Evolutionary conservation across 345 rosid species (phyloP).

Genomic region (Angophora floribunda): DNA sequence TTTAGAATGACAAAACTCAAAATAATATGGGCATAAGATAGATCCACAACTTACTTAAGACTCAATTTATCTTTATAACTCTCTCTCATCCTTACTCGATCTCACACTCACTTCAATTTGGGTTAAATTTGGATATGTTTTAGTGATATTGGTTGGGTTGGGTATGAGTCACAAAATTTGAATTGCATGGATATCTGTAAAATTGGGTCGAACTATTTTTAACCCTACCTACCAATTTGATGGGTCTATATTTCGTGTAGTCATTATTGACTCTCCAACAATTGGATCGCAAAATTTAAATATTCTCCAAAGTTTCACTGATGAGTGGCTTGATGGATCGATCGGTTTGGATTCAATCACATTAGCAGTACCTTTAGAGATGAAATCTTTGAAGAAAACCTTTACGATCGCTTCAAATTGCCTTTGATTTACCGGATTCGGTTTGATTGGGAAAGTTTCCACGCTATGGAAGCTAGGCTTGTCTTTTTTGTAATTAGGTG

Average conservation of each 20-base stretch:
- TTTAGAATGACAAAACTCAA: too few relatives aligned
- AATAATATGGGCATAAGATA: too few relatives aligned
- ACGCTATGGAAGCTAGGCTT: neutral
- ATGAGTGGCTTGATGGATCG: neutral
- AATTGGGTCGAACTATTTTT: too few relatives aligned
- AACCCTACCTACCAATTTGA: neutral
- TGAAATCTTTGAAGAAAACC: neutral
- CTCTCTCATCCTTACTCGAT: too few relatives aligned
- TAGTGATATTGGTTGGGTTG: rapidly evolving
- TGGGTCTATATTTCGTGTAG: too few relatives aligned
- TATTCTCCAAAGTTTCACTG: neutral
- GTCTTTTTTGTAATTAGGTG: neutral
- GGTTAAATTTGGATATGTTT: too few relatives aligned
- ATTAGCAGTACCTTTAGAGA: rapidly evolving
- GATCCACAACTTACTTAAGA: too few relatives aligned
- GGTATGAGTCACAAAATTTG: too few relatives aligned
- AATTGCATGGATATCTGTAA: too few relatives aligned
- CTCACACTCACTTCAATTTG: neutral
- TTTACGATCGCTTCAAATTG: neutral
- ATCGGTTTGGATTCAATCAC: neutral
- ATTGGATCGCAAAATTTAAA: neutral
- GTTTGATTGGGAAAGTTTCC: neutral
- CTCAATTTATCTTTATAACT: too few relatives aligned
- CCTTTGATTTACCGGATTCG: rapidly evolving
- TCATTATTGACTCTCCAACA: neutral